Percentiles rank a stretch among this genome's conserved stretches.
These are phyloP conservation scores for Dictyostelium capitatum DNA, from an alignment of 78 protist species.

Conservation along the genomic window DNA sequence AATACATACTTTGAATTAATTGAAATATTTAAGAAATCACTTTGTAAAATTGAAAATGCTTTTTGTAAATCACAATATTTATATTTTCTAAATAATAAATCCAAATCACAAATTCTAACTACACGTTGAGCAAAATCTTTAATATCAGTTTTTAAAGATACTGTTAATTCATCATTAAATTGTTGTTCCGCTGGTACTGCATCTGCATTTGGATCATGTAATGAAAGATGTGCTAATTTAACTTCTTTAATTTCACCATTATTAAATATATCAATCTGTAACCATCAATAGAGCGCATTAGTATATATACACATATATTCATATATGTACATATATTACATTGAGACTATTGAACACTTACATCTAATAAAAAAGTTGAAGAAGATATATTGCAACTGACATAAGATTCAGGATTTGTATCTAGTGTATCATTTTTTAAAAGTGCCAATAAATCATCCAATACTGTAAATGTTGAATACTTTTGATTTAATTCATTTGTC, in stretches of 20 bases:
- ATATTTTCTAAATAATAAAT: slow-evolving; percentile 51
- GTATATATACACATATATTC: no score
- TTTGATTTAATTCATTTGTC: slow-evolving; percentile 42
- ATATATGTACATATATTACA: no score
- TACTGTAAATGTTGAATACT: slow-evolving; percentile 46
- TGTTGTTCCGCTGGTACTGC: neutral
- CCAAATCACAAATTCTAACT: slow-evolving; percentile 45
- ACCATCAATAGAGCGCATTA: neutral
- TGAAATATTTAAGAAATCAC: slow-evolving; percentile 22
- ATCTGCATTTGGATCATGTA: neutral
- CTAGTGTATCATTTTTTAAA: neutral
- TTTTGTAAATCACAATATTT: slow-evolving; percentile 47
- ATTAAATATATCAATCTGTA: slow-evolving; percentile 41
- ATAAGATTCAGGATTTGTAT: slow-evolving; percentile 1
- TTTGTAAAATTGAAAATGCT: slow-evolving; percentile 34
- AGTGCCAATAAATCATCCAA: slow-evolving; percentile 34
- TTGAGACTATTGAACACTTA: neutral
- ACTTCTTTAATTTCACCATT: slow-evolving; percentile 58
- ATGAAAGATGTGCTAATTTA: slow-evolving; percentile 54
- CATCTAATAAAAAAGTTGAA: slow-evolving; percentile 61
- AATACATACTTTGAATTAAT: slow-evolving; percentile 17
- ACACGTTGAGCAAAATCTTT: slow-evolving; percentile 28
- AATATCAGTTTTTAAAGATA: slow-evolving; percentile 15
- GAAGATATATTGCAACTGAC: slow-evolving; percentile 66
- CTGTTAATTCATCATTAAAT: slow-evolving; percentile 20